phyloP scores from a whole-genome alignment of 2,329 filamentous ascomycete species.

The Trichoderma asperellum region DNA sequence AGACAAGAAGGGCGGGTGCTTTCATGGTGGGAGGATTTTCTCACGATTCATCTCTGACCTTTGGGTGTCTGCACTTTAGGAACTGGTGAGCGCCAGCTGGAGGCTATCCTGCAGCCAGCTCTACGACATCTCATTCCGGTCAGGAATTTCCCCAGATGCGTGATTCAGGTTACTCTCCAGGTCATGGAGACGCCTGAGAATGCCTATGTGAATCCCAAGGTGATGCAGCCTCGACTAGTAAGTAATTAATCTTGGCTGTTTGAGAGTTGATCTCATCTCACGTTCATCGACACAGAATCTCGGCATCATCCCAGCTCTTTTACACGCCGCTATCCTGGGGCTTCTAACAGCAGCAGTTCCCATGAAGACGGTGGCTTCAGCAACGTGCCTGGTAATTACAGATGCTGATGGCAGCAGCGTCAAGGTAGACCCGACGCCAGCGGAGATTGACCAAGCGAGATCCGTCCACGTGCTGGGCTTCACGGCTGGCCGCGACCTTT shows the following conservation, averaged over 20 bases:
- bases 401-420: constrained; percentile 39
- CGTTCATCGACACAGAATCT: constrained; percentile 61
- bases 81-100: constrained; percentile 79
- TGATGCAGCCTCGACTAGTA: constrained; percentile 65
- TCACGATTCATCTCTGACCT: neutral
- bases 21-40: neutral
- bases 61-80: constrained; percentile 45
- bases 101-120: constrained; percentile 72
- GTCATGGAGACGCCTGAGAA: constrained; percentile 70
- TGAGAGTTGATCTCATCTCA: constrained; percentile 28
- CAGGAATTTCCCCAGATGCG: constrained; percentile 73
- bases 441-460: constrained; percentile 63
- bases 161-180: constrained; percentile 84
- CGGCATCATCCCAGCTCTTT: constrained; percentile 75
- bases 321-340: constrained; percentile 78
- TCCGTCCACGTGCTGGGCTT: constrained; percentile 86
- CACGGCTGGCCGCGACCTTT: constrained; percentile 70
- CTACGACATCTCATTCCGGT: constrained; percentile 75
- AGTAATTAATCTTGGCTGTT: constrained; percentile 33
- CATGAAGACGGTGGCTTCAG: constrained; percentile 71
- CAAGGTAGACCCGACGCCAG: constrained; percentile 63
- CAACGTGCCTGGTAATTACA: constrained; percentile 65
- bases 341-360: constrained; percentile 83
- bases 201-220: constrained; percentile 63
- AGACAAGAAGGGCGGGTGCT: neutral